A percentile compares a stretch with the other conserved stretches of the same genome.
Conservation (phyloP, 1,139 yeast genomes). For the Yamadazyma dendronema region DNA sequence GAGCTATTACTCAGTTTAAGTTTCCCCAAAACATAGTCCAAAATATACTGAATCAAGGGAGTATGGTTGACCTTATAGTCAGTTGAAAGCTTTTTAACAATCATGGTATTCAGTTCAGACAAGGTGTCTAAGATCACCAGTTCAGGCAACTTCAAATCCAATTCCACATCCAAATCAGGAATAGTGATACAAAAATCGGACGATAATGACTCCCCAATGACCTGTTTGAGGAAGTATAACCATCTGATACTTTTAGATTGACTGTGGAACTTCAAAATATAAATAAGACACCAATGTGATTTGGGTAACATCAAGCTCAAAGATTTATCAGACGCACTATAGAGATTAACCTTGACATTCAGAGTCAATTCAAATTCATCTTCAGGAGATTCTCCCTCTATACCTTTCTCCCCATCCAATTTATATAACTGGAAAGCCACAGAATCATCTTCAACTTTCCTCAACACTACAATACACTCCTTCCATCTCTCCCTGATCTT, state of each 20-base stretch:
- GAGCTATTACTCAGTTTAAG: slow-evolving; percentile 5
- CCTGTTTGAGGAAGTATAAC: slow-evolving; percentile 56
- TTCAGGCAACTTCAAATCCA: slow-evolving; percentile 52
- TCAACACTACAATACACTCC: slow-evolving; percentile 66
- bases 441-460: slow-evolving; percentile 58
- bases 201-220: slow-evolving; percentile 29
- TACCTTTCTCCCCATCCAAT: slow-evolving; percentile 33
- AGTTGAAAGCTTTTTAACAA: slow-evolving; percentile 14
- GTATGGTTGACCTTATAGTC: slow-evolving; percentile 30
- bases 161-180: slow-evolving; percentile 15
- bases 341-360: slow-evolving; percentile 45
- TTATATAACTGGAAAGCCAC: slow-evolving; percentile 62
- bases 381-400: slow-evolving; percentile 21
- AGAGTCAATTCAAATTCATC: slow-evolving; percentile 20
- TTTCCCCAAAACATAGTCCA: slow-evolving; percentile 17
- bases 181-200: slow-evolving; percentile 14
- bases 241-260: slow-evolving; percentile 55
- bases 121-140: slow-evolving; percentile 18
- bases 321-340: slow-evolving; percentile 69
- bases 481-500: slow-evolving; percentile 71
- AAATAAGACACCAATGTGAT: slow-evolving; percentile 31
- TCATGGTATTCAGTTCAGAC: slow-evolving; percentile 5
- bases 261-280: slow-evolving; percentile 56
- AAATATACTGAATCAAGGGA: slow-evolving; percentile 34
- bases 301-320: slow-evolving; percentile 49